Percentiles rank a stretch among this genome's conserved stretches.
These are phyloP conservation scores for Colletotrichum cuscutae DNA, from an alignment of 2,329 filamentous ascomycete species.

Conservation along the genomic window DNA sequence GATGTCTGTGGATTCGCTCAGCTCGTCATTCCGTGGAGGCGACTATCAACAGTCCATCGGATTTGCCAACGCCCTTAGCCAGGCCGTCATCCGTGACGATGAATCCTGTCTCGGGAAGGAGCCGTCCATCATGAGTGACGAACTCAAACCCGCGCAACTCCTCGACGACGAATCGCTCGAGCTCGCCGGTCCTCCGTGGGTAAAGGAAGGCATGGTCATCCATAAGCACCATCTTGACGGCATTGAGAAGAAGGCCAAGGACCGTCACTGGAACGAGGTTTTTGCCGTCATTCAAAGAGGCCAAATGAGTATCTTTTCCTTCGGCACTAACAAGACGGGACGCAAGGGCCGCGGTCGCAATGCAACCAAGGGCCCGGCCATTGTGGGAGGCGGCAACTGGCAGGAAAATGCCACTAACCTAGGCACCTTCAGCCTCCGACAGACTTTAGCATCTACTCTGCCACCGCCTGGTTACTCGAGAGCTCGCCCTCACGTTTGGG, in stretches of 20 bases:
- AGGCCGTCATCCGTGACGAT: slow-evolving; percentile 95
- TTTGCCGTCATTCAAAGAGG: slow-evolving; percentile 98
- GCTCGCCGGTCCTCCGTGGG: slow-evolving; percentile 94
- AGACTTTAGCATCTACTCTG: slow-evolving; percentile 90
- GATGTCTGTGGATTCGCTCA: slow-evolving; percentile 91
- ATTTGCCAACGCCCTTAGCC: slow-evolving; percentile 95
- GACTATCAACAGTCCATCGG: slow-evolving; percentile 97
- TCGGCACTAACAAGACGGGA: slow-evolving; percentile 82
- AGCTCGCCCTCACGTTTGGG: slow-evolving; percentile 91
- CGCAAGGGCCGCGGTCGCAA: slow-evolving; percentile 69
- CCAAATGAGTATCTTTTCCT: slow-evolving; percentile 93
- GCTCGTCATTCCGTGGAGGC: slow-evolving; percentile 76
- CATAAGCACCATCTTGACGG: slow-evolving; percentile 97
- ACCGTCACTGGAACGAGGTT: slow-evolving; percentile 92
- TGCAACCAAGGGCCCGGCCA: slow-evolving; percentile 63
- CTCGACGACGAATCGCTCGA: slow-evolving; percentile 94
- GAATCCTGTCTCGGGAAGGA: slow-evolving; percentile 61
- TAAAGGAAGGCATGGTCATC: slow-evolving; percentile 94
- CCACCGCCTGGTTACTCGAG: slow-evolving; percentile 95
- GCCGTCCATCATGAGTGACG: slow-evolving; percentile 68
- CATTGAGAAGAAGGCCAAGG: slow-evolving; percentile 90
- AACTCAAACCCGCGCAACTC: slow-evolving; percentile 69
- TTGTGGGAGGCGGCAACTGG: slow-evolving; percentile 97
- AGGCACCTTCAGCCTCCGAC: slow-evolving; percentile 86
- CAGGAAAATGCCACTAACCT: slow-evolving; percentile 94